Conservation (phyloP, 2,329 filamentous ascomycete species). For the Aspergillus alliaceus region DNA sequence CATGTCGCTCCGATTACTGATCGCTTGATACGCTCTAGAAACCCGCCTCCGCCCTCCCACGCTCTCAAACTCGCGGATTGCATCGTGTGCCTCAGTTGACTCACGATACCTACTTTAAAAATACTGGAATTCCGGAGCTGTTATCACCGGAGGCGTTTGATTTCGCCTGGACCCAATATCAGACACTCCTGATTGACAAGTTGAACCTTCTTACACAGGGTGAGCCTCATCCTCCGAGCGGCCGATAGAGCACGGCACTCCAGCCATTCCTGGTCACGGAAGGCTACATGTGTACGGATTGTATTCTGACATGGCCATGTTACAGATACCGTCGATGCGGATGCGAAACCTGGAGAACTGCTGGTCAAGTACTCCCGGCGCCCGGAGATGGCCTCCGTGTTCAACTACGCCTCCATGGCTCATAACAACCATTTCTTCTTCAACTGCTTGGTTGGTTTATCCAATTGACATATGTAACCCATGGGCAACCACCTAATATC, state of each 20-base stretch:
- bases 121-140: constrained; percentile 66
- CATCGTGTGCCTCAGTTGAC: constrained; percentile 52
- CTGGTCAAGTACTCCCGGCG: constrained; percentile 75
- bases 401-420: constrained; percentile 96
- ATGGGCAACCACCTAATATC: background rate
- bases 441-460: constrained; percentile 42
- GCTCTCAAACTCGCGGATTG: constrained; percentile 36
- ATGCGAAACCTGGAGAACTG: constrained; percentile 65
- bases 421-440: constrained; percentile 75
- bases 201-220: constrained; percentile 74
- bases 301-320: background rate
- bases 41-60: constrained; percentile 36
- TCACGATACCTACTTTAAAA: constrained; percentile 46
- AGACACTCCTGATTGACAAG: constrained; percentile 69
- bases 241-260: background rate
- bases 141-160: constrained; percentile 69
- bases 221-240: constrained; percentile 42
- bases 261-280: background rate
- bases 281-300: background rate
- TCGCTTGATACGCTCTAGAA: constrained; percentile 23
- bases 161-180: constrained; percentile 81
- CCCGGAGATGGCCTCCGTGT: constrained; percentile 72
- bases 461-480: background rate
- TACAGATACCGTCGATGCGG: constrained; percentile 64
- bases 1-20: constrained; percentile 1